Conservation (phyloP, 305 asterid species). For the Salvia sclarea region DNA sequence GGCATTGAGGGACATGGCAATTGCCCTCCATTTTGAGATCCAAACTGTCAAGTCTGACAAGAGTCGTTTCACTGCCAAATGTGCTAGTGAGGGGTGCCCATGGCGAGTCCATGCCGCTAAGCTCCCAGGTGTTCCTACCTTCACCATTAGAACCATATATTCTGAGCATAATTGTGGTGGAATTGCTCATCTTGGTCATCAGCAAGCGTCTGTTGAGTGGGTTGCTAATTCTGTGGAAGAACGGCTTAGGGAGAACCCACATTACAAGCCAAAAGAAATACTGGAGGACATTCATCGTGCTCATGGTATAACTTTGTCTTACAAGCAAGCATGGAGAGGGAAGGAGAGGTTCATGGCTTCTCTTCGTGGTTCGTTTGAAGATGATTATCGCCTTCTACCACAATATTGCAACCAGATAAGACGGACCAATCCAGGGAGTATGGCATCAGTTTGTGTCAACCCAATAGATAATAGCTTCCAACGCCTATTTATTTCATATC, state of each 20-base stretch:
- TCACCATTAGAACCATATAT: slow-evolving; percentile 65
- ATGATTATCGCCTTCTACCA: slow-evolving; percentile 67
- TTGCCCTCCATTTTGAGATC: slow-evolving; percentile 70
- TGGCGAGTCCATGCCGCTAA: slow-evolving; percentile 80
- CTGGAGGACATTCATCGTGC: slow-evolving; percentile 71
- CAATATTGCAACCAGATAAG: slow-evolving; percentile 63
- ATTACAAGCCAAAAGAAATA: slow-evolving; percentile 69
- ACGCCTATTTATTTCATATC: slow-evolving; percentile 63
- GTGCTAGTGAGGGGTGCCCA: slow-evolving; percentile 73
- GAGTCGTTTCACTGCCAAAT: slow-evolving; percentile 77
- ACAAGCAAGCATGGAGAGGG: slow-evolving; percentile 84
- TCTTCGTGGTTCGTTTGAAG: slow-evolving; percentile 71
- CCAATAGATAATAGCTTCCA: slow-evolving; percentile 59
- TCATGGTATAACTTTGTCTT: slow-evolving; percentile 70
- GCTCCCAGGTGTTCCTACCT: slow-evolving; percentile 73
- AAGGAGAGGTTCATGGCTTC: slow-evolving; percentile 67
- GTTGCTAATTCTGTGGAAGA: slow-evolving; percentile 68
- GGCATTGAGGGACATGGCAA: slow-evolving; percentile 70
- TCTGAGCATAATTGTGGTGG: slow-evolving; percentile 65
- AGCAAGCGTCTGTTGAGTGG: slow-evolving; percentile 84
- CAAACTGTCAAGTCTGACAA: slow-evolving; percentile 76
- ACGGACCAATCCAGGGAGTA: slow-evolving; percentile 74
- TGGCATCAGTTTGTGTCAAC: slow-evolving; percentile 58
- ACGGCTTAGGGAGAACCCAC: slow-evolving; percentile 60
- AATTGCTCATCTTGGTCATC: slow-evolving; percentile 69